Base-by-base conservation (phyloP, 345 rosid genomes). In the Salix arbutifolia region DNA sequence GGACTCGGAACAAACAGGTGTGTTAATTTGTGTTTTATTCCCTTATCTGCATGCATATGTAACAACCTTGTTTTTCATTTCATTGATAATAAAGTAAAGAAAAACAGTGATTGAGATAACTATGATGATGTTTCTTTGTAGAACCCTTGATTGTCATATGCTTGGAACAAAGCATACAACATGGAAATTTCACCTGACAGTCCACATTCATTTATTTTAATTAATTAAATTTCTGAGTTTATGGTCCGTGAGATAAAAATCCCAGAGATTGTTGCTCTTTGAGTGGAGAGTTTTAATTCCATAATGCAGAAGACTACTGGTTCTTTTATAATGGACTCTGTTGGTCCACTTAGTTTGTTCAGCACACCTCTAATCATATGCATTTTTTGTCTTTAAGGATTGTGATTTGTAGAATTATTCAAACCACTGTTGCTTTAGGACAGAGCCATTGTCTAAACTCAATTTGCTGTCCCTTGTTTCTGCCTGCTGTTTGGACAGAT, bases 1-100 rank as follows among this genome's bases (percentile, higher is more conserved):
- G 85, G 81, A 89, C 87, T 77, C 93, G 95, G 74, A 95, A 90
- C 73, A 91, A 91, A 83, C 97, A 90, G 99, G 99, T 93, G 18
- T 37, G 26, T 70, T 69, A 38, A 72, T 77, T 74, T 77, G 26
- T 58, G 21, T 75, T 70, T 67, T 53, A 42, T 65, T 78, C 65
- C 50, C 70, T 35, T 42, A 60, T 76, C 48, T 70, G 73, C 23
- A 53, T 75, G 46, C 46, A 60, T 76, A 26, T 14, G 50, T 42
- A 8, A 58, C 12, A 31, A 14, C 5, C 60, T 56, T 14, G 26
- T 26, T 76, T 31, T 56, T 30, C 46, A 42, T 58, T 58, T 58
- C 62, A 9, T 0, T 16, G 21, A 35, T 67, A 72, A 50, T 26
- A 26, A 46, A 76, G n/a, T 16, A 42, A 33, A 69, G 70, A 37